Evolutionary conservation across 352 stramenopile species (phyloP).

Genomic region (Globisporangium apiculatum): DNA sequence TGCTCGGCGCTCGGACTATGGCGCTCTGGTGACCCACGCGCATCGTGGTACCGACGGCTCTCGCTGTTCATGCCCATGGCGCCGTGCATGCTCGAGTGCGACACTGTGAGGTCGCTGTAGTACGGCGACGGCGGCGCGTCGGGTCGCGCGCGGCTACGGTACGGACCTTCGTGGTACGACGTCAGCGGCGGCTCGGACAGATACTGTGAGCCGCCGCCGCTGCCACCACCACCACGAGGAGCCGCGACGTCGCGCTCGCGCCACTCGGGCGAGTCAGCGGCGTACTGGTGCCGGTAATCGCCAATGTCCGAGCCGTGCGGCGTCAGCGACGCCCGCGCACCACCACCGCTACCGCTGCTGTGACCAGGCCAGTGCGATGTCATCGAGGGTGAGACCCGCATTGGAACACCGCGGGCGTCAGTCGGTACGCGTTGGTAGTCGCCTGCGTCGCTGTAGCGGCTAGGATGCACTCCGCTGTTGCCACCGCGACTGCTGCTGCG

Average conservation of each 20-base stretch:
- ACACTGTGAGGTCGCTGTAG: slow-evolving; percentile 2
- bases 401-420: background rate
- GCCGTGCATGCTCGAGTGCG: slow-evolving; percentile 1
- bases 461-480: background rate
- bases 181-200: background rate
- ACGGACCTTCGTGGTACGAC: background rate
- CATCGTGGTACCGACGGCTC: slow-evolving; percentile 7
- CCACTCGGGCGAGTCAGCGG: slow-evolving; percentile 21
- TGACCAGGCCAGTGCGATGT: slow-evolving; percentile 1
- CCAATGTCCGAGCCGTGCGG: background rate
- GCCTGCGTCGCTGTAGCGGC: background rate
- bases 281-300: slow-evolving; percentile 28
- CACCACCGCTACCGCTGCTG: background rate
- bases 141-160: background rate
- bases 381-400: background rate
- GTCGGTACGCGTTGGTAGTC: slow-evolving; percentile 3
- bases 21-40: background rate
- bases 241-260: slow-evolving; percentile 17
- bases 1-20: slow-evolving; percentile 3
- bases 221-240: background rate
- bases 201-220: background rate
- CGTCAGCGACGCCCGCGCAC: background rate
- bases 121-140: slow-evolving; percentile 1
- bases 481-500: background rate
- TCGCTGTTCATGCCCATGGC: background rate